Evolutionary conservation across 2,329 filamentous ascomycete genomes (phyloP).

Genomic region (Colletotrichum salicis): DNA sequence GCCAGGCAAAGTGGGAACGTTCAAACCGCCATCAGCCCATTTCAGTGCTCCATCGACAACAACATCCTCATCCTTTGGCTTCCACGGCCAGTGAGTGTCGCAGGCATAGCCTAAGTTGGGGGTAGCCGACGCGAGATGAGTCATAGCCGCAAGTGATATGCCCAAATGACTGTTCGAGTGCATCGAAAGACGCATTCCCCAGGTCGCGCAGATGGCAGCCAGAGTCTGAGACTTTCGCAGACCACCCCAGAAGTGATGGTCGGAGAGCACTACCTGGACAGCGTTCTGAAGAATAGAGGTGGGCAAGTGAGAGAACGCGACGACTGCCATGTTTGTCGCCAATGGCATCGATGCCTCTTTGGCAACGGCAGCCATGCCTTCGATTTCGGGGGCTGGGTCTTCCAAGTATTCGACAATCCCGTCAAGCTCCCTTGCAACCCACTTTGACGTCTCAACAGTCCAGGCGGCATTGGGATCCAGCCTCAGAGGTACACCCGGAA

Average conservation of each 20-base stretch:
- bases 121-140: constrained; percentile 53
- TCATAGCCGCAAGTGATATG: constrained; percentile 56
- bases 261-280: constrained; percentile 53
- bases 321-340: constrained; percentile 56
- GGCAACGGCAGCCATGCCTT: constrained; percentile 55
- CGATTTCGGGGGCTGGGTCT: constrained; percentile 52
- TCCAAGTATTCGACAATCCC: constrained; percentile 52
- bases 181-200: constrained; percentile 54
- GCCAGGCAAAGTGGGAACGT: constrained; percentile 48
- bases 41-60: constrained; percentile 48
- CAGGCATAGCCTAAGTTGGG: constrained; percentile 55
- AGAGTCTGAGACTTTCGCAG: constrained; percentile 52
- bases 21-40: constrained; percentile 49
- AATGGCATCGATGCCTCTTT: constrained; percentile 52
- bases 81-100: constrained; percentile 58
- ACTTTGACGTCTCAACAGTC: constrained; percentile 51
- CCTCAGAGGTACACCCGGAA: constrained; percentile 49
- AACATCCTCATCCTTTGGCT: constrained; percentile 53
- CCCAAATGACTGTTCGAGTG: constrained; percentile 56
- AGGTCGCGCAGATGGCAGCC: constrained; percentile 51
- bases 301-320: constrained; percentile 52
- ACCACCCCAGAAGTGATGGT: constrained; percentile 57
- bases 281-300: constrained; percentile 50
- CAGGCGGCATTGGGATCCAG: constrained; percentile 52
- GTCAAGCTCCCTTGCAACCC: constrained; percentile 50